Evolutionary conservation across 306 rosid genomes (phyloP), one percentile per base, ranked within the genome.

Genomic region (Trifolium subterraneum): DNA sequence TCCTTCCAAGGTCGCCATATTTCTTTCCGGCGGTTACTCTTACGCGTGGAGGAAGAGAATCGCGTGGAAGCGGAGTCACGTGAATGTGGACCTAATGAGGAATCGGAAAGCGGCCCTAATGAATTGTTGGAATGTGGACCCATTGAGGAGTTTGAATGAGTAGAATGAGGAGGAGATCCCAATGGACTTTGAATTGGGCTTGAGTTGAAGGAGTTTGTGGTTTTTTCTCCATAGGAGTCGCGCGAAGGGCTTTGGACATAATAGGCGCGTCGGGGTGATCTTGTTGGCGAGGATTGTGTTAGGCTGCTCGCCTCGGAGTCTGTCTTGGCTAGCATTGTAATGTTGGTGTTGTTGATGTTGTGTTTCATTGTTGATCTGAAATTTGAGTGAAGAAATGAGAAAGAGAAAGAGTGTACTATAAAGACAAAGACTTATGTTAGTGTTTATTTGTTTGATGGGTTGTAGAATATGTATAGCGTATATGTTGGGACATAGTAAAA

Each of bases 281-380:
- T 79, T 0, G 84, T 71, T 18, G 97, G 96, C 3, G 99, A 90
- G 1, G 95, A 90, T 38, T 90, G 96, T 39, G 82, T 78, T 22
- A 81, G 88, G 86, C 98, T 94, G 72, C 97, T 94, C 8, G 65
- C 95, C 86, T 92, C 99, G 1, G 99, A 94, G 69, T 94, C 99
- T 1, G 99, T 90, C 83, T 94, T 94, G 0, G 84, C 83, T 3
- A 87, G 82, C 64, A 80, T 80, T 44, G 93, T 79, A 84, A 87
- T 68, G 41, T 71, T 48, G n/a, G 7, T 70, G 41, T 59, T 27
- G 72, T 52, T 52, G 22, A 25, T 58, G 10, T 44, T 18, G 67
- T 38, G 19, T 41, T 78, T 71, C 72, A 55, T 54, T 54, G 16
- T 59, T 59, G 65, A 59, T 59, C 11, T 14, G 64, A 22, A 13